Percentiles rank a stretch among this genome's conserved stretches.
phyloP scores from a whole-genome alignment of 2,329 filamentous ascomycete genomes.

The Polytolypa hystricis region DNA sequence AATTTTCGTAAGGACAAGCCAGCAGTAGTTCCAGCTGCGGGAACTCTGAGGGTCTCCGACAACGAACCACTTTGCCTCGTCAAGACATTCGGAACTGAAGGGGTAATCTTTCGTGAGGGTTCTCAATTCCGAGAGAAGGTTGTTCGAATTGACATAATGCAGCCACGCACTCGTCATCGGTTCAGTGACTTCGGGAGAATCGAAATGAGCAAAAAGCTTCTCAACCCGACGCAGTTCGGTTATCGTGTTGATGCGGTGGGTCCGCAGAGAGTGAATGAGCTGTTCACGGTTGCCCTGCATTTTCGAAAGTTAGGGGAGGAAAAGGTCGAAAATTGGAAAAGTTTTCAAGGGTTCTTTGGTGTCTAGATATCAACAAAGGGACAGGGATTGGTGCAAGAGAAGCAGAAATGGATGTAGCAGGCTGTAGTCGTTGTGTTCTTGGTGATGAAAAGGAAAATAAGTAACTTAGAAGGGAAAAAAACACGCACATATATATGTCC shows the following conservation, averaged over 20 bases:
- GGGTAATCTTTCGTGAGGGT: conserved; percentile 57
- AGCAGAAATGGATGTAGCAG: too few relatives aligned
- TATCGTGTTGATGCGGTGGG: conserved; percentile 62
- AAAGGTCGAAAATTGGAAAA: too few relatives aligned
- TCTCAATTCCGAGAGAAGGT: conserved; percentile 58
- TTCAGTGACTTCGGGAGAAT: conserved; percentile 48
- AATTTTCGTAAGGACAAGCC: conserved; percentile 59
- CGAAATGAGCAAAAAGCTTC: conserved; percentile 48
- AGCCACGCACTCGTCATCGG: conserved; percentile 63
- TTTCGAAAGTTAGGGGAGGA: not conserved
- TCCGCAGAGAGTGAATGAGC: conserved; percentile 52
- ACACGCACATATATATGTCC: too few relatives aligned
- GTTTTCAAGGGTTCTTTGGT: too few relatives aligned
- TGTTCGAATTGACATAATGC: conserved; percentile 60
- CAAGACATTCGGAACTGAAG: conserved; percentile 53
- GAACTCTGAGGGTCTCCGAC: conserved; percentile 53
- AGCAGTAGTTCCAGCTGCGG: conserved; percentile 66
- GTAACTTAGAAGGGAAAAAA: too few relatives aligned
- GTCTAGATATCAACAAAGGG: too few relatives aligned
- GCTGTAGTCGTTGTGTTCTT: too few relatives aligned
- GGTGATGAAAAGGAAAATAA: too few relatives aligned
- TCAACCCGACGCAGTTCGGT: conserved; percentile 63
- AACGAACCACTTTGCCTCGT: conserved; percentile 55
- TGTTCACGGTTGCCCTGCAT: conserved; percentile 39
- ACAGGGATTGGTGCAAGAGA: too few relatives aligned